Base-by-base conservation (phyloP, 192 early-diverging fungal genomes). In the Gryganskiella cystojenkinii region DNA sequence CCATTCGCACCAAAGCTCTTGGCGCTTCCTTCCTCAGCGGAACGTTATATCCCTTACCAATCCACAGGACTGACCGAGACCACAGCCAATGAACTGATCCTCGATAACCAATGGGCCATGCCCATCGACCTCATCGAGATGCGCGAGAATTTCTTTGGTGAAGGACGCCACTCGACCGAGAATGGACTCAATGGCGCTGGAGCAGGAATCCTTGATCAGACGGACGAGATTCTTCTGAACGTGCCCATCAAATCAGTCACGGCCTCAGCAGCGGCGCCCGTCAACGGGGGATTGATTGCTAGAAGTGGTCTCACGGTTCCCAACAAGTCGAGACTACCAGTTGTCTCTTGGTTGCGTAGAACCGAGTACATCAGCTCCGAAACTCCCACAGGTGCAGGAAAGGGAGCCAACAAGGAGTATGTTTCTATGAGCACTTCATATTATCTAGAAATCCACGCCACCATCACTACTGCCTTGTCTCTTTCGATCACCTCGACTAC, bases 301-400 rank as follows among this genome's bases (percentile, higher is more conserved):
- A 20, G 57, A 42, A 13, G 31, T 33, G 7, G 68, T 54, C 5
- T 72, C 42, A 15, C 62, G 8, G 24, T 71, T 7, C 56, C 56
- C 22, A 68, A 56, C 51, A 66, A 70, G 33, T 67, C 65, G 5
- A 59, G 75, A 19, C 49, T 69, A 43, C 72, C 81, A 22, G 67
- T 71, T 20, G 85, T 87, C 2, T 80, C 85, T 1, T 87, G 85
- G 85, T 54, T 87, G 22, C 83, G 85, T n/a, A 80, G 85, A 13
- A 85, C 85, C 17, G 85, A 87, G 54, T 87, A 87, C 51, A 87
- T 87, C 66, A 79, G 76, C 24, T 62, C 76, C 10, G 83, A 85
- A 24, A 81, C 82, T 17, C 80, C 82, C 15, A 80, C 71, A 6
- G 67, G 80, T 22, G 79, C 75, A 19, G 74, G 69, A 61, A 51